phyloP scores from a whole-genome alignment of 305 asterid genomes.

The Plantago rigida region DNA sequence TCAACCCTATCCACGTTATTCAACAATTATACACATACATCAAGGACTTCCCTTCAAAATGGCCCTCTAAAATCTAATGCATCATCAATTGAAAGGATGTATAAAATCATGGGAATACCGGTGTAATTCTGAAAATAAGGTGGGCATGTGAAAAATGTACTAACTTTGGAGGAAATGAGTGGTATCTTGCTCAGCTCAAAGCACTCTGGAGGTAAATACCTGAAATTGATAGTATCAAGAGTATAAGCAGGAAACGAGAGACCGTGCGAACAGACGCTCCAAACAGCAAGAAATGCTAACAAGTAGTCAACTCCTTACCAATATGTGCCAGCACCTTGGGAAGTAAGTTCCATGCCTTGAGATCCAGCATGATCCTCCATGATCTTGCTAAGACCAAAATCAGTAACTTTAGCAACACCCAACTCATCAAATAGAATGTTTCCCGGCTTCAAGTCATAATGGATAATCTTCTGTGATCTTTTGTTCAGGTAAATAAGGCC shows the following conservation, averaged over 20 bases:
- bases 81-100: too few relatives aligned
- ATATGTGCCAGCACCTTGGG: constrained; percentile 99
- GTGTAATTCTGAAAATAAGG: too few relatives aligned
- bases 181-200: constrained; percentile 94
- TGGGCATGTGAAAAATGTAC: constrained; percentile 2
- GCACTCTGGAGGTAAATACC: constrained; percentile 99
- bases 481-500: constrained; percentile 91
- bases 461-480: constrained; percentile 85
- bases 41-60: background rate
- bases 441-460: constrained; percentile 97
- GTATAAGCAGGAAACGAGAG: background rate
- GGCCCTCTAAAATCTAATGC: too few relatives aligned
- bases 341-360: constrained; percentile 98
- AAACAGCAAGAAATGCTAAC: too few relatives aligned
- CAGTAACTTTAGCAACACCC: constrained; percentile 83
- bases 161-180: constrained; percentile 89
- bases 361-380: constrained; percentile 97
- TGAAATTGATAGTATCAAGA: constrained; percentile 28
- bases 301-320: constrained; percentile 48
- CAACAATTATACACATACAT: background rate
- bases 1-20: background rate
- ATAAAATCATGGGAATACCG: too few relatives aligned
- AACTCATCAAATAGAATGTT: constrained; percentile 88
- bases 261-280: too few relatives aligned
- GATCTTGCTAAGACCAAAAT: constrained; percentile 98